These are phyloP conservation scores for Parathielavia hyrcaniae DNA, from an alignment of 495 filamentous ascomycete genomes.

Conservation along the genomic window DNA sequence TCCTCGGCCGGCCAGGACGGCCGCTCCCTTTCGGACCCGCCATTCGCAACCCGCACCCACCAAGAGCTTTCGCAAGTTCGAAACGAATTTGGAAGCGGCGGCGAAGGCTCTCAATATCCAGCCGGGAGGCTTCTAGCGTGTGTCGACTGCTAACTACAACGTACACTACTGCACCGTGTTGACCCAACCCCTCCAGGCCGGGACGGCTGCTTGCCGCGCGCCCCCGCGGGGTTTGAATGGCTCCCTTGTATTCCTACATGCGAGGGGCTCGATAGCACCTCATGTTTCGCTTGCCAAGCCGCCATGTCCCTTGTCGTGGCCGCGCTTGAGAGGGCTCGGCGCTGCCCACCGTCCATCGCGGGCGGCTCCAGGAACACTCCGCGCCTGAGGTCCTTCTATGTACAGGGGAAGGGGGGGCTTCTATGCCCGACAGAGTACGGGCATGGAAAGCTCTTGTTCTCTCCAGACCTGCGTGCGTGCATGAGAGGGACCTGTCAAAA, in stretches of 20 bases:
- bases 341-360: slow-evolving; percentile 16
- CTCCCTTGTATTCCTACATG: neutral
- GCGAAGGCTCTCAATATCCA: too few species aligned
- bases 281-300: slow-evolving; percentile 15
- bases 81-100: neutral
- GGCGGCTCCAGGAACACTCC: slow-evolving; percentile 24
- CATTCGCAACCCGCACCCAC: neutral
- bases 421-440: slow-evolving; percentile 1
- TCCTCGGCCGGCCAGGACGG: too few species aligned
- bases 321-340: slow-evolving; percentile 23
- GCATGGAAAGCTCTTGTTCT: slow-evolving; percentile 23
- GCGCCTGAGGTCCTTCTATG: slow-evolving; percentile 6
- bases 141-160: too few species aligned
- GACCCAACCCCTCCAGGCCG: slow-evolving; percentile 2
- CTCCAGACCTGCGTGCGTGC: slow-evolving; percentile 22
- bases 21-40: neutral
- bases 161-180: too few species aligned
- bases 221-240: neutral
- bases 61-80: neutral
- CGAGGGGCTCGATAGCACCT: slow-evolving; percentile 1
- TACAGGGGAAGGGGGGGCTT: neutral
- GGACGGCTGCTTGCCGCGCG: slow-evolving; percentile 14
- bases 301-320: slow-evolving; percentile 19
- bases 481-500: neutral
- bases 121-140: neutral